These are phyloP conservation scores for Dioscorea dumetorum DNA, from an alignment of 106 monocot genomes.

Conservation along the genomic window DNA sequence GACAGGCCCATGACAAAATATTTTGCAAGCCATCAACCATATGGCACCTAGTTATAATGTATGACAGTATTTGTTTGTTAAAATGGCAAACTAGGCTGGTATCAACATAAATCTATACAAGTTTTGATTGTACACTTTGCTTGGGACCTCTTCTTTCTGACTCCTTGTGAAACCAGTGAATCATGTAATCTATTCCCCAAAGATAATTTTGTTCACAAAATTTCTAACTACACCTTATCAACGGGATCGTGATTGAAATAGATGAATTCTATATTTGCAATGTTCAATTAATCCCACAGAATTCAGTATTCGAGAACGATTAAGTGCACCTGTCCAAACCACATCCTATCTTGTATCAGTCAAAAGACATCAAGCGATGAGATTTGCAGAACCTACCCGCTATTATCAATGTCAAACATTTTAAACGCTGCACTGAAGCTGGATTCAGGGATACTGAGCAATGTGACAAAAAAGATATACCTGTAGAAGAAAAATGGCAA, in stretches of 20 bases:
- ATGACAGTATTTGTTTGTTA: no score
- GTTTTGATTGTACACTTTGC: no score
- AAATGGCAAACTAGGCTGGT: no score
- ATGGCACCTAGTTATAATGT: no score
- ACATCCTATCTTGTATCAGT: no score
- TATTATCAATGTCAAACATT: conserved; percentile 85
- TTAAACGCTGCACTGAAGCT: conserved; percentile 91
- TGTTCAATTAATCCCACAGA: background rate
- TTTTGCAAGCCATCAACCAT: background rate
- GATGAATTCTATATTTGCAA: no score
- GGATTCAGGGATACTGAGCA: conserved; percentile 93
- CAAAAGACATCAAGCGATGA: background rate
- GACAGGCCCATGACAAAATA: background rate
- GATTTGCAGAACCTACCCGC: conserved; percentile 48
- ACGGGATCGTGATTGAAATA: background rate
- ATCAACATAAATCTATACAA: no score
- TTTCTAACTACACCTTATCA: background rate
- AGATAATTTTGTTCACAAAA: no score
- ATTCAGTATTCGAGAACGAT: background rate
- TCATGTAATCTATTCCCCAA: no score
- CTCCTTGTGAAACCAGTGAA: no score
- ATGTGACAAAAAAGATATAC: conserved; percentile 96
- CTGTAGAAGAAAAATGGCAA: conserved; percentile 24
- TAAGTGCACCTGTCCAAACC: no score
- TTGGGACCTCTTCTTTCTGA: no score